Conservation (phyloP, 2,329 filamentous ascomycete genomes). For the Phialophora expanda region DNA sequence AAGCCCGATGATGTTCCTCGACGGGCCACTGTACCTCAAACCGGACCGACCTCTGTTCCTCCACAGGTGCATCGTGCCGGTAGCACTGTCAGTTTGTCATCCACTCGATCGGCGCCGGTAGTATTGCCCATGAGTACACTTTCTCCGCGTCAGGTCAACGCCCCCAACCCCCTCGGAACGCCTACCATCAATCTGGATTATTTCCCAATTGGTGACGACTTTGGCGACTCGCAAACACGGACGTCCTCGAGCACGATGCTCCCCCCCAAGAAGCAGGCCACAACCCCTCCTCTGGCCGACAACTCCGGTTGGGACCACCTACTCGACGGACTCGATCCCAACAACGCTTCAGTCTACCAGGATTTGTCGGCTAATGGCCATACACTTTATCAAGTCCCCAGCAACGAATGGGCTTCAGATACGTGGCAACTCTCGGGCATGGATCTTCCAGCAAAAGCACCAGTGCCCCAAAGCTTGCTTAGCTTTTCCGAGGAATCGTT, state of each 20-base stretch:
- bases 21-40: conserved; percentile 31
- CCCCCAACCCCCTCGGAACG: conserved; percentile 20
- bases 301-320: conserved; percentile 79
- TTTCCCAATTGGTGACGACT: conserved; percentile 50
- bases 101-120: conserved; percentile 37
- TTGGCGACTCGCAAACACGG: conserved; percentile 41
- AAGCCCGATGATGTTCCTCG: conserved; percentile 24
- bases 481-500: conserved; percentile 66
- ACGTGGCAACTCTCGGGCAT: conserved; percentile 48
- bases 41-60: conserved; percentile 17
- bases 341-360: conserved; percentile 36
- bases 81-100: conserved; percentile 37
- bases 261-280: conserved; percentile 49
- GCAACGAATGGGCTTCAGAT: conserved; percentile 48
- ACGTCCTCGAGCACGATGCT: conserved; percentile 48
- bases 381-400: conserved; percentile 34
- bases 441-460: conserved; percentile 43
- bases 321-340: conserved; percentile 75
- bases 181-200: conserved; percentile 62
- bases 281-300: conserved; percentile 47
- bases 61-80: conserved; percentile 28
- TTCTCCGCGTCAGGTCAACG: conserved; percentile 20
- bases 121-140: conserved; percentile 20
- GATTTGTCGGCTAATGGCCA: conserved; percentile 40
- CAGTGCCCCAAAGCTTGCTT: conserved; percentile 58